phyloP scores from a whole-genome alignment of 192 early-diverging fungal genomes.

The Rhizophagus clarus region DNA sequence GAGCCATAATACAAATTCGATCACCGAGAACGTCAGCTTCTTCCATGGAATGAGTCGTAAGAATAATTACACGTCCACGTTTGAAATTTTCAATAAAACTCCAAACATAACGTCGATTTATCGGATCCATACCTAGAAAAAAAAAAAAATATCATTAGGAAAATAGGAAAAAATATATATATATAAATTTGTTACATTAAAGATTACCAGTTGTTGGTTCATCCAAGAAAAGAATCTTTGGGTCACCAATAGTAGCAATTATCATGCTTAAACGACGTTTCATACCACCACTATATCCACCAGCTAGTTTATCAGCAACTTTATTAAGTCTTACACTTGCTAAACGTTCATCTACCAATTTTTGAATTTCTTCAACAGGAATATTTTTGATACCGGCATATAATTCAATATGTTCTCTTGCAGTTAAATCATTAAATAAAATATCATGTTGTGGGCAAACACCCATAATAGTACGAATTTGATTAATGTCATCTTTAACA shows the following conservation, averaged over 20 bases:
- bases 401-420: conserved; percentile 70
- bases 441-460: conserved; percentile 81
- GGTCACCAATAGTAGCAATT: conserved; percentile 75
- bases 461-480: conserved; percentile 73
- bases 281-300: conserved; percentile 77
- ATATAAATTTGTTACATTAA: background rate
- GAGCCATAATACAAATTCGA: conserved; percentile 67
- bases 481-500: conserved; percentile 59
- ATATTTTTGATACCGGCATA: conserved; percentile 82
- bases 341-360: conserved; percentile 65
- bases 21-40: conserved; percentile 68
- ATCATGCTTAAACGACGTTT: conserved; percentile 71
- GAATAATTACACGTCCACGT: conserved; percentile 65
- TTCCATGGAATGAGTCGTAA: conserved; percentile 78
- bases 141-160: conserved; percentile 7
- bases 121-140: conserved; percentile 71
- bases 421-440: conserved; percentile 74
- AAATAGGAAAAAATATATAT: background rate
- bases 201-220: conserved; percentile 57
- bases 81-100: conserved; percentile 79
- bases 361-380: conserved; percentile 47
- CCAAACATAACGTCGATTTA: conserved; percentile 80
- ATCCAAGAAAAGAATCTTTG: conserved; percentile 68
- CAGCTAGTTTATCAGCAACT: conserved; percentile 62
- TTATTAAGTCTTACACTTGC: conserved; percentile 68